These are phyloP conservation scores for Acer campestre DNA, from an alignment of 345 rosid species.

Conservation along the genomic window DNA sequence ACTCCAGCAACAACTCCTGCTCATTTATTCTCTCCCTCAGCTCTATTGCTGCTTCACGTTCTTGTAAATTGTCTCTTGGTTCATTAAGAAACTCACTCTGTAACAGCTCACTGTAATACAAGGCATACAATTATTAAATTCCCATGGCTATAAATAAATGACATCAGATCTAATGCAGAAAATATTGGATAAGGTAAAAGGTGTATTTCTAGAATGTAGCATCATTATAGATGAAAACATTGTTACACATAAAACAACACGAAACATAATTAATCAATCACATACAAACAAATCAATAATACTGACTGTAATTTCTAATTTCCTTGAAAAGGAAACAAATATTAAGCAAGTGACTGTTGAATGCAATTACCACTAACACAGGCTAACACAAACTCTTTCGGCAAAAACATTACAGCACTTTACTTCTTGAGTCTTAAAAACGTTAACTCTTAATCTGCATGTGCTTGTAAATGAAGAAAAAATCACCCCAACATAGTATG, in stretches of 20 bases:
- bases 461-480: background rate
- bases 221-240: background rate
- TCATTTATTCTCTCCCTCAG: constrained; percentile 81
- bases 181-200: background rate
- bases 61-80: constrained; percentile 72
- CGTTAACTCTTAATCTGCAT: background rate
- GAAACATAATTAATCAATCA: constrained; percentile 4
- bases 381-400: background rate
- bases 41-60: constrained; percentile 82
- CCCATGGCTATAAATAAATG: background rate
- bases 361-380: background rate
- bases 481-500: background rate
- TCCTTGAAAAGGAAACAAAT: background rate
- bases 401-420: background rate
- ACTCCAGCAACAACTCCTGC: constrained; percentile 85
- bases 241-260: background rate
- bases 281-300: background rate
- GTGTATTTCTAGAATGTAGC: background rate
- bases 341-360: background rate
- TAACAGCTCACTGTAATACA: constrained; percentile 69
- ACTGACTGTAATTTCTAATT: background rate
- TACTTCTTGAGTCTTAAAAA: background rate
- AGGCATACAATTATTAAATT: constrained; percentile 10
- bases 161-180: background rate
- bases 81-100: constrained; percentile 83